These are phyloP conservation scores for Ambrosiella xylebori DNA, from an alignment of 2,329 filamentous ascomycete species.

Conservation along the genomic window DNA sequence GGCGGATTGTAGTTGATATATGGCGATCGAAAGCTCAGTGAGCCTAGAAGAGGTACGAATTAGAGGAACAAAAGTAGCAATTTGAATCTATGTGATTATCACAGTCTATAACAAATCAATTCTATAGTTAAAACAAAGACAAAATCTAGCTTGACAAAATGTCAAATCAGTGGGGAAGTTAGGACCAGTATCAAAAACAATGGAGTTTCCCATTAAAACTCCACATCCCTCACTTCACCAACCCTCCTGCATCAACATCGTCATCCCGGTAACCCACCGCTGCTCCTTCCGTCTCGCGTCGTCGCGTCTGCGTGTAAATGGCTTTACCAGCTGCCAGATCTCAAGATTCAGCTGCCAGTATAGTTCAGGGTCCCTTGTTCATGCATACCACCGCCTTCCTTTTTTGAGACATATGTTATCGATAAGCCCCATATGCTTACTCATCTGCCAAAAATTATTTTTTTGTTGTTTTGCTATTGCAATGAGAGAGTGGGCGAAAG, in stretches of 20 bases:
- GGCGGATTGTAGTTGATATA: neutral
- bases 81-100: too few relatives aligned
- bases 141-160: neutral
- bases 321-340: neutral
- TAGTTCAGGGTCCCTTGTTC: neutral
- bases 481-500: neutral
- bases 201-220: neutral
- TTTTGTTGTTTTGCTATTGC: neutral
- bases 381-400: constrained; percentile 2
- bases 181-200: neutral
- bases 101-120: neutral
- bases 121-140: neutral
- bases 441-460: constrained; percentile 13
- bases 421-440: constrained; percentile 7
- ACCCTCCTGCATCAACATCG: neutral
- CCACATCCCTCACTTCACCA: neutral
- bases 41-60: too few relatives aligned
- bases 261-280: neutral
- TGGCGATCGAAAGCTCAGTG: too few relatives aligned
- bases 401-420: neutral
- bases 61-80: too few relatives aligned
- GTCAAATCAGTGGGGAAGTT: neutral
- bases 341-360: neutral
- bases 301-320: constrained; percentile 8
- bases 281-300: neutral